Evolutionary conservation across 2,329 filamentous ascomycete genomes (phyloP), one percentile per base, ranked within the genome.

Genomic region (Cadophora malorum): DNA sequence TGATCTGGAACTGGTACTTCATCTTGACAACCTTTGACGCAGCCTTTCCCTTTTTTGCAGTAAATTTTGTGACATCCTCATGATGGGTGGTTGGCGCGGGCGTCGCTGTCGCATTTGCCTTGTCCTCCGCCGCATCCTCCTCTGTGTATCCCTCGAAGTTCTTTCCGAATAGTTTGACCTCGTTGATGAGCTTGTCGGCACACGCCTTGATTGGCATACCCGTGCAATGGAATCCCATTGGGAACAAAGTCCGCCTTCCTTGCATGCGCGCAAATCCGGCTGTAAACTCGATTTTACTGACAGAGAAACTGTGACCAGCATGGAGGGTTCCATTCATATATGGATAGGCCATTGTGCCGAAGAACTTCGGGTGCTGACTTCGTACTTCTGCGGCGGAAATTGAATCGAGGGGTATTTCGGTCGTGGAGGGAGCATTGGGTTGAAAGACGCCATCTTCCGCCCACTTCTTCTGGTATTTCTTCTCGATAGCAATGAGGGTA

Each of bases 161-260:
- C 78, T 91, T 82, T 25, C 96, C 96, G 76, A 98, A 99, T 82
- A 91, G 84, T 80, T 92, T 89, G 66, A 98, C 90, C 81, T 99
- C 96, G 70, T 93, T 89, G 68, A 91, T 89, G 56, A 99, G 88
- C 84, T 98, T 98, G 84, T 99, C 95, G 65, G 96, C 94, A 76
- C 93, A 96, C 6, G 96, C 94, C 82, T 97, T 97, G 84, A 99
- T 99, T 56, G 94, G 94, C 91, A 99, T 96, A 75, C 96, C 96
- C 0, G 95, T 98, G 82, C 91, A 93, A 84, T 99, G 96, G 83
- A 94, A 99, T 38, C 95, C 96, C 77, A 96, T 90, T 67, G 96
- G 96, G 79, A 96, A 97, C 64, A 98, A 84, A 67, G 90, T 86
- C 64, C 91, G 86, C 84, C 95, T 95, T 77, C 96, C 96, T 79